Evolutionary conservation across 1,139 yeast species (phyloP).

Genomic region (Kluyveromyces sp.): DNA sequence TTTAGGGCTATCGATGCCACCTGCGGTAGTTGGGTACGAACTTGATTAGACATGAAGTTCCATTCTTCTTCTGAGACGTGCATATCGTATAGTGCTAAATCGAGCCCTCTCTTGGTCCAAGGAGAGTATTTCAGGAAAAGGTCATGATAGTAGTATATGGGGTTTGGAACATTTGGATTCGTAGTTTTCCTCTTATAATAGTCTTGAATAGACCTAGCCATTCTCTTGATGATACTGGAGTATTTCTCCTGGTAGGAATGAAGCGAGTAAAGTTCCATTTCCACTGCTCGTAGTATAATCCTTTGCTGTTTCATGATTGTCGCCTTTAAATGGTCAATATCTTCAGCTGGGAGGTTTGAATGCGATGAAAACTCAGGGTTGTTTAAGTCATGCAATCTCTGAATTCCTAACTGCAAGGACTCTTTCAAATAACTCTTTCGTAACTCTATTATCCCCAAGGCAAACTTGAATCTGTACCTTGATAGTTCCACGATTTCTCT

Average conservation of each 20-base stretch:
- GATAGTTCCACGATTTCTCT: slow-evolving; percentile 2
- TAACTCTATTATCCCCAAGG: slow-evolving; percentile 3
- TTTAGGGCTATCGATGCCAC: slow-evolving; percentile 1
- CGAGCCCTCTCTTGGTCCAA: slow-evolving; percentile 4
- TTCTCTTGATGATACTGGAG: slow-evolving; percentile 1
- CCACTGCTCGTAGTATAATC: slow-evolving; percentile 27
- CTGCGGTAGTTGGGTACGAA: slow-evolving; percentile 3
- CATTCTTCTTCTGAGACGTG: slow-evolving; percentile 4
- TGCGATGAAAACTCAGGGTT: background rate
- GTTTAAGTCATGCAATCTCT: slow-evolving; percentile 2
- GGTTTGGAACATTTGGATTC: background rate
- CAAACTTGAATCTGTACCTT: slow-evolving; percentile 4
- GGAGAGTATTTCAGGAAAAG: slow-evolving; percentile 2
- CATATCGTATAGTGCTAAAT: slow-evolving; percentile 4
- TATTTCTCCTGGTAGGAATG: slow-evolving; percentile 4
- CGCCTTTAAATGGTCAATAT: slow-evolving; percentile 1
- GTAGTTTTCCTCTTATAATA: slow-evolving; percentile 1
- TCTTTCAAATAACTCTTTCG: slow-evolving; percentile 3
- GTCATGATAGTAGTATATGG: slow-evolving; percentile 1
- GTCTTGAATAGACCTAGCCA: slow-evolving; percentile 3
- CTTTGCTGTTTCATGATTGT: slow-evolving; percentile 16
- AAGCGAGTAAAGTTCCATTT: slow-evolving; percentile 11
- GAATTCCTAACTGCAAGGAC: slow-evolving; percentile 3
- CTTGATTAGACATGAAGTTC: slow-evolving; percentile 2
- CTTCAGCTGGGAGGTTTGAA: background rate